These are phyloP conservation scores for Pogostemon cablin DNA, from an alignment of 257 asterid genomes.

Conservation along the genomic window DNA sequence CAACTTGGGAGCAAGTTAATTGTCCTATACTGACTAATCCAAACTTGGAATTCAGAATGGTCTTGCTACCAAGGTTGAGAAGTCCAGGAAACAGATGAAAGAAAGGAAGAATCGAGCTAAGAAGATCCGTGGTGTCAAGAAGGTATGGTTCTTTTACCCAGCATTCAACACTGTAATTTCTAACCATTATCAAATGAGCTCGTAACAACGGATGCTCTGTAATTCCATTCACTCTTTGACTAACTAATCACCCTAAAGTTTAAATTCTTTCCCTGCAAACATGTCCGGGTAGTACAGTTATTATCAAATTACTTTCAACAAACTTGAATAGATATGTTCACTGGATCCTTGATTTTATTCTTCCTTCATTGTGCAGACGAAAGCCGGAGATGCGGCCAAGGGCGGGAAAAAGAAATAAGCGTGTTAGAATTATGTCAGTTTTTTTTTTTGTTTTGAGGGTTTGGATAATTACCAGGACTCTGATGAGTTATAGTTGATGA, in stretches of 20 bases:
- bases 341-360: not conserved
- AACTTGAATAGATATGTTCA: not conserved
- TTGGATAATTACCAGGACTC: constrained; percentile 26
- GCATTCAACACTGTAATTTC: not conserved
- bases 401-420: constrained; percentile 60
- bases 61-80: constrained; percentile 56
- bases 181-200: not conserved
- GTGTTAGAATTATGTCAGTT: constrained; percentile 6
- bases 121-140: constrained; percentile 64
- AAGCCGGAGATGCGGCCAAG: constrained; percentile 64
- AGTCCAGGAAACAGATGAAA: constrained; percentile 59
- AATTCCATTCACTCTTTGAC: too few relatives aligned
- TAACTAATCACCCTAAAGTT: too few relatives aligned
- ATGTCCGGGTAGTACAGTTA: not conserved
- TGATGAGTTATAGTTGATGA: constrained; percentile 12
- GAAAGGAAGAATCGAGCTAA: constrained; percentile 59
- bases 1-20: not conserved
- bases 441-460: constrained; percentile 12
- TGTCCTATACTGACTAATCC: not conserved
- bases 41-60: constrained; percentile 44
- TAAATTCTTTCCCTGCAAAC: not conserved
- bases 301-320: not conserved
- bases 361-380: constrained; percentile 40
- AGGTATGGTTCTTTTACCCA: constrained; percentile 30
- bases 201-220: too few relatives aligned